phyloP scores from a whole-genome alignment of 208 protist species.

The Trypanosoma mega region DNA sequence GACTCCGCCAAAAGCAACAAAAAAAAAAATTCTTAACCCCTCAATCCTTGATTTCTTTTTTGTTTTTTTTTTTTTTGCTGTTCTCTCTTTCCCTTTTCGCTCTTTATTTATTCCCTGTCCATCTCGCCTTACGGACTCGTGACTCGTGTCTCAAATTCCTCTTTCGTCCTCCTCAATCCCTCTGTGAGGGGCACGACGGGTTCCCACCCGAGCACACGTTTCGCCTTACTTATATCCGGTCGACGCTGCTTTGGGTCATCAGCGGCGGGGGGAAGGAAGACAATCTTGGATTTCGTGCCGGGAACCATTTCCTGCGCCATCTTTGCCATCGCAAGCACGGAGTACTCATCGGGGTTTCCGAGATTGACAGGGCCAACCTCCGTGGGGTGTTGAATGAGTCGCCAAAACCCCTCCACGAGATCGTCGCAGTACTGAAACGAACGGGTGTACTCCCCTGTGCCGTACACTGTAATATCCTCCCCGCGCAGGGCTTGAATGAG shows the following conservation, averaged over 20 bases:
- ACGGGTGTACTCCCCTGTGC: slow-evolving; percentile 88
- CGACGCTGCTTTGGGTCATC: slow-evolving; percentile 69
- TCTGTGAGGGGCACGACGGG: slow-evolving; percentile 44
- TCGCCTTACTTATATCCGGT: slow-evolving; percentile 66
- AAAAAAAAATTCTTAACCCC: slow-evolving; percentile 24
- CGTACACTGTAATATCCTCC: slow-evolving; percentile 91
- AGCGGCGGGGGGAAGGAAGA: slow-evolving; percentile 23
- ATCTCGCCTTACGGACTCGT: slow-evolving; percentile 1
- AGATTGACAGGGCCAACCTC: slow-evolving; percentile 68
- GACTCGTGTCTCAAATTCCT: slow-evolving; percentile 39
- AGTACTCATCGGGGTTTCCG: slow-evolving; percentile 72
- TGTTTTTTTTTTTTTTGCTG: too few relatives aligned
- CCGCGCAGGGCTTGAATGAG: slow-evolving; percentile 85
- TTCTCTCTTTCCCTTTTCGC: too few relatives aligned
- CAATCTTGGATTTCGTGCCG: slow-evolving; percentile 47
- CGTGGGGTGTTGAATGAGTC: slow-evolving; percentile 45
- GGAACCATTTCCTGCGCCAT: slow-evolving; percentile 38
- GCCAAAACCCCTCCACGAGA: slow-evolving; percentile 60
- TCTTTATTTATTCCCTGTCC: slow-evolving; percentile 7
- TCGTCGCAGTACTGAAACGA: slow-evolving; percentile 89
- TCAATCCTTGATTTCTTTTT: too few relatives aligned
- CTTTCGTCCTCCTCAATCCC: slow-evolving; percentile 42
- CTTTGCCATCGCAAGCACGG: slow-evolving; percentile 59
- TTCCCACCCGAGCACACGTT: slow-evolving; percentile 46
- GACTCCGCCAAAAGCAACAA: slow-evolving; percentile 10